phyloP scores from a whole-genome alignment of 179 eudicot genomes.

The Drosera spatulata region DNA sequence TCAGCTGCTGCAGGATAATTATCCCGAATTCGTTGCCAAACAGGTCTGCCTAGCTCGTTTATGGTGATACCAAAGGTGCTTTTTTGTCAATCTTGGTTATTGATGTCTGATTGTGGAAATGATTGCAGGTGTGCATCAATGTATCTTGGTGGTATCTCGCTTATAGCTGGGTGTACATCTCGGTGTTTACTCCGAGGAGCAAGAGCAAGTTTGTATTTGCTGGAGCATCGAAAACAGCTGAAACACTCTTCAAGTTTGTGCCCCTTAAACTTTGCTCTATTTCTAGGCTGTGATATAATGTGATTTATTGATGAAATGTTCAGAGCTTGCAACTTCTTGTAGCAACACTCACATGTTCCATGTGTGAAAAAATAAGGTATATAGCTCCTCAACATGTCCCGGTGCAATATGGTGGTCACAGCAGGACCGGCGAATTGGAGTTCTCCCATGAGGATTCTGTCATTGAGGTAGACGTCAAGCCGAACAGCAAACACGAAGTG shows the following conservation, averaged over 20 bases:
- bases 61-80: too few relatives aligned
- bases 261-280: neutral
- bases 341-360: too few relatives aligned
- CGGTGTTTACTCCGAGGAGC: constrained; percentile 11
- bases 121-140: constrained; percentile 53
- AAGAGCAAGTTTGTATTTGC: constrained; percentile 9
- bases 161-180: constrained; percentile 47
- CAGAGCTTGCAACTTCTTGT: too few relatives aligned
- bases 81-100: too few relatives aligned
- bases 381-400: constrained; percentile 81
- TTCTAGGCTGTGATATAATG: too few relatives aligned
- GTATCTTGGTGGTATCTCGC: constrained; percentile 74
- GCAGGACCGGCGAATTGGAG: constrained; percentile 45
- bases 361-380: constrained; percentile 27
- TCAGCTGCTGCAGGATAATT: constrained; percentile 38
- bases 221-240: constrained; percentile 51
- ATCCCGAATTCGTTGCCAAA: constrained; percentile 67
- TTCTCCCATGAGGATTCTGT: constrained; percentile 52
- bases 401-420: constrained; percentile 8
- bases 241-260: constrained; percentile 73
- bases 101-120: neutral
- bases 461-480: constrained; percentile 56
- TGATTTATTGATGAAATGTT: too few relatives aligned
- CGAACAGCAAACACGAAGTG: constrained; percentile 47
- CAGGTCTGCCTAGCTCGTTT: constrained; percentile 28